Percentiles rank a stretch among this genome's conserved stretches.
Conservation (phyloP, 2,329 filamentous ascomycete species). For the Nemania sp. region DNA sequence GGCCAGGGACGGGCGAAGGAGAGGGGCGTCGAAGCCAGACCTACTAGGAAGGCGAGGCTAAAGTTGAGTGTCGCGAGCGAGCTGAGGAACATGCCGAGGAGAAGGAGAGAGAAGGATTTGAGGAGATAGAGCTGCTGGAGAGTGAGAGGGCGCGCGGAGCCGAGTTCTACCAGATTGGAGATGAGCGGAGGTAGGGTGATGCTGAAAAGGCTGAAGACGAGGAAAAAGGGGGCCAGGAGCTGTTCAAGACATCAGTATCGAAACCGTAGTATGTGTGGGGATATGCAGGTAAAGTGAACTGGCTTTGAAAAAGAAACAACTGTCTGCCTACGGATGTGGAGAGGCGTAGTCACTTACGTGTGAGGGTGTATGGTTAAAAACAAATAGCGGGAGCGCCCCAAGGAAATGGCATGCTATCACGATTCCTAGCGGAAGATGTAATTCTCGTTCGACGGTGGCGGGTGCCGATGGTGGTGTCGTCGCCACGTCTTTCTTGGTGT, state of each 20-base stretch:
- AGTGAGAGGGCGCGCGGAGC: constrained; percentile 51
- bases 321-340: background rate
- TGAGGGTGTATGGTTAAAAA: constrained; percentile 77
- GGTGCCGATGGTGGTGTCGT: constrained; percentile 13
- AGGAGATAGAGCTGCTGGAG: constrained; percentile 75
- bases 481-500: constrained; percentile 34
- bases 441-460: constrained; percentile 60
- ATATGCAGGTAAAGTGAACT: background rate
- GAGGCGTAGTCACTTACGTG: constrained; percentile 55
- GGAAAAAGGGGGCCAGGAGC: constrained; percentile 65
- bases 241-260: constrained; percentile 40
- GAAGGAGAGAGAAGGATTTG: constrained; percentile 89
- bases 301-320: background rate
- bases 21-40: constrained; percentile 76
- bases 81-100: constrained; percentile 89
- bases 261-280: too few relatives aligned
- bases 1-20: constrained; percentile 68
- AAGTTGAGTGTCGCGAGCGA: constrained; percentile 96
- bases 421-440: constrained; percentile 74
- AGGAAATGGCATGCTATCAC: constrained; percentile 75
- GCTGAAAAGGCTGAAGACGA: constrained; percentile 60
- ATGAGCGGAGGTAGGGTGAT: constrained; percentile 60
- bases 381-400: constrained; percentile 78
- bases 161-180: constrained; percentile 55
- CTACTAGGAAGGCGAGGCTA: constrained; percentile 83